A percentile compares a stretch with the other conserved stretches of the same genome.
Conservation (phyloP, 106 monocot genomes). For the Hemerocallis citrina region DNA sequence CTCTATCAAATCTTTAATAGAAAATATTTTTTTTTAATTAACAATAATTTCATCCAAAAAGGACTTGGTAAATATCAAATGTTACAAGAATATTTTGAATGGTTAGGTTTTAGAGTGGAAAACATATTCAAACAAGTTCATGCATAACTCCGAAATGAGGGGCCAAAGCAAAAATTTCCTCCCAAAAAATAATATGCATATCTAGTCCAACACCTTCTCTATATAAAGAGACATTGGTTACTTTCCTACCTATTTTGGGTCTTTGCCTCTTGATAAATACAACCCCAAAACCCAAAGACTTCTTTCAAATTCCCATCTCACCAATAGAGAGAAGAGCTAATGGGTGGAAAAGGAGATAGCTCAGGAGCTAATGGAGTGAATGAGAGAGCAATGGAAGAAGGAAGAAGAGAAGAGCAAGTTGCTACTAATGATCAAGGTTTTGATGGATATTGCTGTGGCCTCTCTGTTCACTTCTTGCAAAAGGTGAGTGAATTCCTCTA, state of each 20-base stretch:
- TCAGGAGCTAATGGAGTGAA: conserved; percentile 9
- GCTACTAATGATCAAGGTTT: background rate
- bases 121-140: background rate
- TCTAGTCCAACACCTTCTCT: no score
- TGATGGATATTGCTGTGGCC: background rate
- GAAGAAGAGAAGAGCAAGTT: background rate
- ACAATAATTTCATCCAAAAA: no score
- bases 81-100: no score
- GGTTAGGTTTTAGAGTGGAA: background rate
- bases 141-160: no score
- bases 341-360: conserved; percentile 10
- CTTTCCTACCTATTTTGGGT: background rate
- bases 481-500: no score
- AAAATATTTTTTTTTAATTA: no score
- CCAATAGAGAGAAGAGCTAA: conserved; percentile 5
- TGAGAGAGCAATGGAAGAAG: conserved; percentile 9
- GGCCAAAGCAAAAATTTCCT: no score
- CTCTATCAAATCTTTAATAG: no score
- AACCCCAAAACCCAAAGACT: background rate
- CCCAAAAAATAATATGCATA: no score
- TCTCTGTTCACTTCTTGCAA: conserved; percentile 8
- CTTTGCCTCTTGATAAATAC: background rate
- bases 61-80: no score
- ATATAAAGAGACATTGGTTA: background rate
- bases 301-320: background rate